Evolutionary conservation across 1,284 basidiomycete species (phyloP).

Genomic region (Malassezia psittaci): DNA sequence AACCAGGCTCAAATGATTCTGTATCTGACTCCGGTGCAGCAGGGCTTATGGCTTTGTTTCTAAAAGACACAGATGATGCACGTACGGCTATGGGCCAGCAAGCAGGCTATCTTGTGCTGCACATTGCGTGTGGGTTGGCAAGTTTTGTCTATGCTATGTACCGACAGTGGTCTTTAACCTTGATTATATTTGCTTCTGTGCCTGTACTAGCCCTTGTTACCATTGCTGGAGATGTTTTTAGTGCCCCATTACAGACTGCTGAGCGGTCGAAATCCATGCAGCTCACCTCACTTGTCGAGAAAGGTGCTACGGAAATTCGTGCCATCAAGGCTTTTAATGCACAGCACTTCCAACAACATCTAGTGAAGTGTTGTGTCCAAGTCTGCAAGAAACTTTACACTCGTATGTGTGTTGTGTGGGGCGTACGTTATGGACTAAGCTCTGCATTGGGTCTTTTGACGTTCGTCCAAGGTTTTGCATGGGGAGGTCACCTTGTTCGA

Average conservation of each 20-base stretch:
- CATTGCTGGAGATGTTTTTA: slow-evolving; percentile 57
- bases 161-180: slow-evolving; percentile 70
- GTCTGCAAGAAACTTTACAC: slow-evolving; percentile 53
- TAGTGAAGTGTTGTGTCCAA: slow-evolving; percentile 52
- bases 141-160: slow-evolving; percentile 71
- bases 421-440: slow-evolving; percentile 61
- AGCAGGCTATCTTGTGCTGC: slow-evolving; percentile 67
- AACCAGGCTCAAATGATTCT: slow-evolving; percentile 1
- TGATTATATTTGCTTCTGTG: slow-evolving; percentile 83
- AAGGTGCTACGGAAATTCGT: slow-evolving; percentile 65
- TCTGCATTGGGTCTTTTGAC: slow-evolving; percentile 66
- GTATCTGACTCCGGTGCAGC: slow-evolving; percentile 58
- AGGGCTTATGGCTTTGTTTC: slow-evolving; percentile 87
- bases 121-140: slow-evolving; percentile 66
- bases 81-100: slow-evolving; percentile 70
- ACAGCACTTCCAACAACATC: slow-evolving; percentile 55
- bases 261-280: slow-evolving; percentile 57
- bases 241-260: slow-evolving; percentile 61
- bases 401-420: slow-evolving; percentile 64
- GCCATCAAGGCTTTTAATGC: slow-evolving; percentile 97
- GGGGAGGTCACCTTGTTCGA: slow-evolving; percentile 73
- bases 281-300: slow-evolving; percentile 69
- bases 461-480: slow-evolving; percentile 97
- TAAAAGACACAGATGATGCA: slow-evolving; percentile 90
- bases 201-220: slow-evolving; percentile 67